These are phyloP conservation scores for Boletus rufocinnamomeus DNA, from an alignment of 768 basidiomycete genomes.

Conservation along the genomic window DNA sequence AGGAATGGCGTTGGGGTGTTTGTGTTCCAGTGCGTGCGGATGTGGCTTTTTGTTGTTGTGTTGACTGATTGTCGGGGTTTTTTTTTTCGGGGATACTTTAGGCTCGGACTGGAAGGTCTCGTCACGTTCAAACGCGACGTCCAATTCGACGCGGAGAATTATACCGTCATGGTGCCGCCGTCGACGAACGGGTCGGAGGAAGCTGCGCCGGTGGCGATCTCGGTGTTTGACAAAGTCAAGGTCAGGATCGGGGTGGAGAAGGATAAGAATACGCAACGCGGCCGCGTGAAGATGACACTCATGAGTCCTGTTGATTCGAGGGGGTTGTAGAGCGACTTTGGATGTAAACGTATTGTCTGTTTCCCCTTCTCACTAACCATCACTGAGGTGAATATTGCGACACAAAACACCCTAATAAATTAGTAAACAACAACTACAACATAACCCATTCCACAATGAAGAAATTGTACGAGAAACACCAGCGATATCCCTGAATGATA, in stretches of 20 bases:
- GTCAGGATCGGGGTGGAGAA: slow-evolving; percentile 94
- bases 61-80: background rate
- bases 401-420: slow-evolving; percentile 9
- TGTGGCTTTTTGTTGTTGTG: background rate
- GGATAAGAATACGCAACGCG: slow-evolving; percentile 90
- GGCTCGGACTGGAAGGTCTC: slow-evolving; percentile 91
- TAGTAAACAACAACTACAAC: slow-evolving; percentile 5
- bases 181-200: background rate
- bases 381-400: background rate
- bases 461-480: background rate
- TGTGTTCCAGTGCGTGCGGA: slow-evolving; percentile 74
- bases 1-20: slow-evolving; percentile 97
- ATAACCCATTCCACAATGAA: background rate
- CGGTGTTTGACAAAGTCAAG: slow-evolving; percentile 91
- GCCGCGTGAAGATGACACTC: slow-evolving; percentile 83
- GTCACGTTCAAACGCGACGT: slow-evolving; percentile 92
- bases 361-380: background rate
- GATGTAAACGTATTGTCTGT: background rate
- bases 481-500: background rate
- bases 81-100: slow-evolving; percentile 31
- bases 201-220: slow-evolving; percentile 55
- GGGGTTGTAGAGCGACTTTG: slow-evolving; percentile 34
- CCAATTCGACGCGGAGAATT: slow-evolving; percentile 89
- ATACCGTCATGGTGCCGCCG: slow-evolving; percentile 72
- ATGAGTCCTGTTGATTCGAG: slow-evolving; percentile 63